phyloP scores from a whole-genome alignment of 345 rosid species.

The Abelmoschus esculentus region DNA sequence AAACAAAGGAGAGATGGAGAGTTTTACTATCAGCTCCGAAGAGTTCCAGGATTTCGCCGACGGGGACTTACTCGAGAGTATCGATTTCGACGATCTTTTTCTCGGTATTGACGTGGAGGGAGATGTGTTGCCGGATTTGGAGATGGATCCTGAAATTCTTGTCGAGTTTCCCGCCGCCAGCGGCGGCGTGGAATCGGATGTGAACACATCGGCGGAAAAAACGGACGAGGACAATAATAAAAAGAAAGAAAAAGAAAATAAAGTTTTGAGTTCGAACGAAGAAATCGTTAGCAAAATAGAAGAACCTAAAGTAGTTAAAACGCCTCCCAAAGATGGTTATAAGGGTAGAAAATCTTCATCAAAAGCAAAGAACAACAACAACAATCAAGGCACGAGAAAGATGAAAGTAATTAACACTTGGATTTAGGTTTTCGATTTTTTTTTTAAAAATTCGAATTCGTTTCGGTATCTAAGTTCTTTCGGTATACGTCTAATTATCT shows the following conservation, averaged over 20 bases:
- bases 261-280: not conserved
- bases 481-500: not conserved
- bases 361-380: conserved; percentile 21
- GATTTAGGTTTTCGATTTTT: not conserved
- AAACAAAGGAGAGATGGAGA: conserved; percentile 39
- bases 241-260: conserved; percentile 23
- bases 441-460: no score
- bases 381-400: conserved; percentile 46
- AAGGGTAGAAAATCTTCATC: conserved; percentile 46
- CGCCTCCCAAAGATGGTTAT: conserved; percentile 30
- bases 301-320: conserved; percentile 25
- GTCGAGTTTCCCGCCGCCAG: conserved; percentile 40
- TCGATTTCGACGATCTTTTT: conserved; percentile 77
- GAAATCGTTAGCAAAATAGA: conserved; percentile 27
- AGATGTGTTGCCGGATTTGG: conserved; percentile 61
- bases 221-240: conserved; percentile 8
- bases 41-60: conserved; percentile 45
- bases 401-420: conserved; percentile 33
- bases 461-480: no score
- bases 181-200: conserved; percentile 46
- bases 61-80: conserved; percentile 41
- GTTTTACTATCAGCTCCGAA: conserved; percentile 23
- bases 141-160: conserved; percentile 57
- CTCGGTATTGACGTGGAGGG: conserved; percentile 41
- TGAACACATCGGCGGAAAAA: conserved; percentile 27